Percentiles rank a stretch among this genome's conserved stretches.
Evolutionary conservation across 2,329 filamentous ascomycete genomes (phyloP).

Genomic region (Botryotinia calthae): DNA sequence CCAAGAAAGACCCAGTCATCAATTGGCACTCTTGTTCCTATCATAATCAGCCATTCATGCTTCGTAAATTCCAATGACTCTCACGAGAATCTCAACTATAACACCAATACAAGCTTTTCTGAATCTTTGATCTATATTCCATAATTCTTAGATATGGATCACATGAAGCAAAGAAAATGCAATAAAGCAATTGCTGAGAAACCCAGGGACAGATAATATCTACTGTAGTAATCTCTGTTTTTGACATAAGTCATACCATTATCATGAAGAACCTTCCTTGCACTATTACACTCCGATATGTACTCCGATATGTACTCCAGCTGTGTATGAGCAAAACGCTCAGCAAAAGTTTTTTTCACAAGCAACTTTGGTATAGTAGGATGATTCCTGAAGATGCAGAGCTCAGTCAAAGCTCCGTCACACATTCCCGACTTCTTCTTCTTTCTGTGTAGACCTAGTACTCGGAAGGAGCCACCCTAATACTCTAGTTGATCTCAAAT

Average conservation of each 20-base stretch:
- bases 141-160: neutral
- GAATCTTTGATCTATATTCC: neutral
- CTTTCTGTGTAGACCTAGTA: neutral
- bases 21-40: neutral
- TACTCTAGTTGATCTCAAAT: neutral
- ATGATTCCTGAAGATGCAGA: neutral
- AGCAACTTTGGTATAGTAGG: neutral
- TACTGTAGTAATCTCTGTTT: neutral
- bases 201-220: neutral
- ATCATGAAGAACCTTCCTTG: neutral
- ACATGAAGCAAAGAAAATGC: neutral
- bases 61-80: neutral
- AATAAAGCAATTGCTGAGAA: neutral
- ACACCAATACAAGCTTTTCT: neutral
- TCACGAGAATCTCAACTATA: neutral
- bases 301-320: neutral
- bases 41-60: neutral
- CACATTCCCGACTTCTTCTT: neutral
- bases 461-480: neutral
- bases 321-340: neutral
- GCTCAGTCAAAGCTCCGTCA: neutral
- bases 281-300: neutral
- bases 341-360: neutral
- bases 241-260: neutral
- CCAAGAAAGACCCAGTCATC: neutral